Percentiles rank a stretch among this genome's conserved stretches.
phyloP scores from a whole-genome alignment of 352 stramenopile genomes.

The Globisporangium cederbergense region DNA sequence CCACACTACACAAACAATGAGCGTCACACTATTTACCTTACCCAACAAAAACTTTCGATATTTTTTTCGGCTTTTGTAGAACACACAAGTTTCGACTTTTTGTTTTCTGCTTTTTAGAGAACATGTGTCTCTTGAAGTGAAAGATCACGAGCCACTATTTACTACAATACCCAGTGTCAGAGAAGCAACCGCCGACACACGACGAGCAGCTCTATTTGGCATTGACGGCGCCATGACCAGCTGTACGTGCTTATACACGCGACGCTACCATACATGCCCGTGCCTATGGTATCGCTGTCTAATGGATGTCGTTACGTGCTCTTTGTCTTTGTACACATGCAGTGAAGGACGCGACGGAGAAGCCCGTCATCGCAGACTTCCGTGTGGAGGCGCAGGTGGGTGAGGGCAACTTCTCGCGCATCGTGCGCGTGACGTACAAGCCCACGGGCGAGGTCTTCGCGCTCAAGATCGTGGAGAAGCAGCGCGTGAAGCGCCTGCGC shows the following conservation, averaged over 20 bases:
- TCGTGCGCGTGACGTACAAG: conserved; percentile 88
- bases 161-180: background rate
- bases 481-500: conserved; percentile 81
- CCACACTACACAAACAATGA: too few relatives aligned
- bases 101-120: background rate
- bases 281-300: background rate
- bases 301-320: background rate
- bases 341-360: conserved; percentile 75
- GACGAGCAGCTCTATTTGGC: background rate
- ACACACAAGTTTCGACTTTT: background rate
- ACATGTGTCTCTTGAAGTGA: background rate
- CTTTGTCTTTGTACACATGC: background rate
- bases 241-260: background rate
- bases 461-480: conserved; percentile 95
- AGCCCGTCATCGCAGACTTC: conserved; percentile 78
- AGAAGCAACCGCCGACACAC: background rate
- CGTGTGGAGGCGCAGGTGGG: conserved; percentile 51
- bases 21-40: too few relatives aligned
- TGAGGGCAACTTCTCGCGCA: conserved; percentile 95
- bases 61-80: too few relatives aligned
- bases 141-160: background rate
- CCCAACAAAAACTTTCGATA: background rate
- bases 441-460: conserved; percentile 91
- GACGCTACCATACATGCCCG: background rate
- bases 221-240: background rate